Evolutionary conservation across 1,284 basidiomycete species (phyloP).

Genomic region (Phenoliferia sp.): DNA sequence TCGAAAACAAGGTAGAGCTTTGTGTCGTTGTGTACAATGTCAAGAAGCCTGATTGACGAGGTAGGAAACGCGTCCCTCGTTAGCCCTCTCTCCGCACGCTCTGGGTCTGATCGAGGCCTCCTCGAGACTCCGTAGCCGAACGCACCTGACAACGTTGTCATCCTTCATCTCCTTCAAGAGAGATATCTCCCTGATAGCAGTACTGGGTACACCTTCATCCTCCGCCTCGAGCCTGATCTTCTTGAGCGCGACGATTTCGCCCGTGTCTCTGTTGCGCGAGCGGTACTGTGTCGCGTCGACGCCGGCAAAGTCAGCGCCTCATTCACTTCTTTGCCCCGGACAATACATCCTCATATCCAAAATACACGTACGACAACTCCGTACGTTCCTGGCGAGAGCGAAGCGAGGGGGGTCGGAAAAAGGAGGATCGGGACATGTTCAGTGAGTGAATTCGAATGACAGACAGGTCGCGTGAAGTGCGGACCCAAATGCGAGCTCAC

Average conservation of each 20-base stretch:
- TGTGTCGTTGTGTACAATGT: conserved; percentile 94
- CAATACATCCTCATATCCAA: neutral
- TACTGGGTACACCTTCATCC: conserved; percentile 94
- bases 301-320: neutral
- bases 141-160: conserved; percentile 82
- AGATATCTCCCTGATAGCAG: conserved; percentile 96
- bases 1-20: conserved; percentile 97
- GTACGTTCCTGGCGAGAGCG: conserved; percentile 70
- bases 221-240: conserved; percentile 97
- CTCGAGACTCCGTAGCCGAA: neutral
- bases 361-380: conserved; percentile 77
- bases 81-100: neutral
- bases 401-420: neutral
- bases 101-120: neutral
- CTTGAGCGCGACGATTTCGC: conserved; percentile 85
- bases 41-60: conserved; percentile 79
- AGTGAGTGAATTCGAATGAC: neutral
- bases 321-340: neutral
- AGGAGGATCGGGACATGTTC: neutral
- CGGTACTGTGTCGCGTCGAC: conserved; percentile 35
- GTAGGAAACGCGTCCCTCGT: neutral
- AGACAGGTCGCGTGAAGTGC: neutral
- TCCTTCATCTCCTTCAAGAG: conserved; percentile 93
- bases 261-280: conserved; percentile 48
- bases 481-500: conserved; percentile 11